A percentile compares a stretch with the other conserved stretches of the same genome.
phyloP scores from a whole-genome alignment of 2,329 filamentous ascomycete genomes.

The Myriosclerotinia duriaeana region DNA sequence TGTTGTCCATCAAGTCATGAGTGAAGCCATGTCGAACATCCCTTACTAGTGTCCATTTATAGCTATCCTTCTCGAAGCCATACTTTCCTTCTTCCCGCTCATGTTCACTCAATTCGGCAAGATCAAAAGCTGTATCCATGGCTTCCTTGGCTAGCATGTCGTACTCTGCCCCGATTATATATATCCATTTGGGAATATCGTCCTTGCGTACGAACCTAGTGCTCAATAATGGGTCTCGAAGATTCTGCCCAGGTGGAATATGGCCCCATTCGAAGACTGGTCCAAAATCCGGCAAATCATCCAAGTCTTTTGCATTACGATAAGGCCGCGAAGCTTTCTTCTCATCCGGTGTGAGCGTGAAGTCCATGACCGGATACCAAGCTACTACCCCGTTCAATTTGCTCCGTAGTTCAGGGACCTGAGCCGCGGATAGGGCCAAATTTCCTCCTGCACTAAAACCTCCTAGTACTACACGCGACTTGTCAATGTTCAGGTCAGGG shows the following conservation, averaged over 20 bases:
- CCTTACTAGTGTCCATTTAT: conserved; percentile 29
- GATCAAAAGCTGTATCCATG: conserved; percentile 26
- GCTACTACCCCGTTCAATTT: conserved; percentile 44
- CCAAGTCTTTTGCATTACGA: conserved; percentile 35
- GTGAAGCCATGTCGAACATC: conserved; percentile 32
- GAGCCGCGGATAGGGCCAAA: conserved; percentile 46
- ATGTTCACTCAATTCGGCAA: conserved; percentile 25
- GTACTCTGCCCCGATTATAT: conserved; percentile 29
- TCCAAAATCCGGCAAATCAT: conserved; percentile 27
- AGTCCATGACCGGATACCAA: conserved; percentile 49
- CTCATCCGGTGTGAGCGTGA: conserved; percentile 38
- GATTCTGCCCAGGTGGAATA: conserved; percentile 32
- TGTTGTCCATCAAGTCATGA: conserved; percentile 28
- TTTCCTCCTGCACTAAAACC: conserved; percentile 56
- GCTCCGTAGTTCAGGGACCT: conserved; percentile 42
- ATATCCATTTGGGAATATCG: conserved; percentile 32
- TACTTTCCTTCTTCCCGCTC: conserved; percentile 22
- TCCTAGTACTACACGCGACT: conserved; percentile 44
- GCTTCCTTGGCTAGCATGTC: conserved; percentile 32
- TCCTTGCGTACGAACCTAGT: conserved; percentile 31
- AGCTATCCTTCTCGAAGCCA: conserved; percentile 30
- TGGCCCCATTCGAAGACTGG: conserved; percentile 35
- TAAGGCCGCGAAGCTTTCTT: conserved; percentile 40
- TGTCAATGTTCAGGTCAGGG: conserved; percentile 48
- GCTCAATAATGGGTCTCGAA: conserved; percentile 34